Evolutionary conservation across 78 protist genomes (phyloP).

Genomic region (Dictyostelium brefeldianum): DNA sequence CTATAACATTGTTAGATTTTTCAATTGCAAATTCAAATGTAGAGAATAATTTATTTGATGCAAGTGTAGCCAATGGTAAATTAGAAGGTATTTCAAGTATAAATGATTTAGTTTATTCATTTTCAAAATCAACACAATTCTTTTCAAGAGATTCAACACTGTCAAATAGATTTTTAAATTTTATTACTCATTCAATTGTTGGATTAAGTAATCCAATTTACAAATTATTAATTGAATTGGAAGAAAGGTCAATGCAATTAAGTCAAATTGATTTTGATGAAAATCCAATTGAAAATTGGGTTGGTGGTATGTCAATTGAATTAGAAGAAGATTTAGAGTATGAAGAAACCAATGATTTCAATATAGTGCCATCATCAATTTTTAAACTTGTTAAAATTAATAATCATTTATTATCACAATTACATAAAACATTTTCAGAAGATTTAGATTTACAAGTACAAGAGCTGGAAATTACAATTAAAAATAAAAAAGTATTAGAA

Average conservation of each 20-base stretch:
- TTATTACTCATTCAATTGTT: background rate
- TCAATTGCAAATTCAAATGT: background rate
- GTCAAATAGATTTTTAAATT: constrained; percentile 13
- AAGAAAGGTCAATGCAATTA: background rate
- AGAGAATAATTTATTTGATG: background rate
- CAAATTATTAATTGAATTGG: constrained; percentile 31
- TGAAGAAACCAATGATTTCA: background rate
- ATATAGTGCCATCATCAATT: constrained; percentile 17
- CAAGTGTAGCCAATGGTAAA: background rate
- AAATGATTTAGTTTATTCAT: background rate
- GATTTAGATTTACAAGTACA: constrained; percentile 28
- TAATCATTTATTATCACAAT: constrained; percentile 4
- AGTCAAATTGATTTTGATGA: background rate
- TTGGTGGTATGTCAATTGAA: constrained; percentile 16
- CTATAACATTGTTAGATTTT: constrained; percentile 15
- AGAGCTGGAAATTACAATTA: constrained; percentile 4
- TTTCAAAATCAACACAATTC: constrained; percentile 22
- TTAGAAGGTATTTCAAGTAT: background rate
- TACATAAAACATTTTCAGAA: constrained; percentile 49
- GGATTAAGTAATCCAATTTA: constrained; percentile 13
- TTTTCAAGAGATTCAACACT: background rate
- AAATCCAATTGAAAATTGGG: constrained; percentile 29
- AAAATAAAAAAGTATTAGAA: constrained; percentile 45
- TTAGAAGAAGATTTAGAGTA: constrained; percentile 11
- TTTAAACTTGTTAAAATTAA: background rate